phyloP scores from a whole-genome alignment of 768 basidiomycete genomes.

The Xerocomellus chrysenteron region DNA sequence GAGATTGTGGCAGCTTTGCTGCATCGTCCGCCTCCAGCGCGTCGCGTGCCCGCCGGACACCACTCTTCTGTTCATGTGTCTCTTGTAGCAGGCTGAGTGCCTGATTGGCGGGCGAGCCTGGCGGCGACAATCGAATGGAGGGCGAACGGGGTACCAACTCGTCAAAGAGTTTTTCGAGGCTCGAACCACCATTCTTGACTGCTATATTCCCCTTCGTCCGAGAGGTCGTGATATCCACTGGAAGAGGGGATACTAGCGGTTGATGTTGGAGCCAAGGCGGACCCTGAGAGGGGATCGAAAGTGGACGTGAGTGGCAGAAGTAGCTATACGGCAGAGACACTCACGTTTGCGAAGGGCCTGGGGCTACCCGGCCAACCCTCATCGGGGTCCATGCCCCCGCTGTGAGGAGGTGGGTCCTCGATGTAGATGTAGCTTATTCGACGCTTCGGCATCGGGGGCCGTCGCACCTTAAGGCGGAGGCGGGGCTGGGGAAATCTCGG shows the following conservation, averaged over 20 bases:
- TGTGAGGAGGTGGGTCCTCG: conserved; percentile 5
- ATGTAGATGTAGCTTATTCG: conserved; percentile 10
- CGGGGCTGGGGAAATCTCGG: conserved; percentile 10
- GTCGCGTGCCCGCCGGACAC: neutral
- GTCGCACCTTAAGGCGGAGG: conserved; percentile 26
- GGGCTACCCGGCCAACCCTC: conserved; percentile 16
- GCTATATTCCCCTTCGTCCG: neutral
- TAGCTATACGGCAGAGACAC: neutral
- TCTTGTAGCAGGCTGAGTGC: neutral
- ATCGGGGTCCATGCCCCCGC: neutral
- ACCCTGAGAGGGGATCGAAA: neutral
- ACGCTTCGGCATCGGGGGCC: conserved; percentile 30
- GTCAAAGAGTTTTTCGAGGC: conserved; percentile 15
- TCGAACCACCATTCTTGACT: neutral
- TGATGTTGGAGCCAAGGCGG: conserved; percentile 15
- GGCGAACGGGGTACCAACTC: conserved; percentile 13
- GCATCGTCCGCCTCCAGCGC: neutral
- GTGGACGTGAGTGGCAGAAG: neutral
- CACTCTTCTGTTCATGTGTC: neutral
- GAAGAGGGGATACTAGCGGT: conserved; percentile 9
- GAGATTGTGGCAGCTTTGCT: neutral
- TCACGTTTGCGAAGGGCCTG: conserved; percentile 13
- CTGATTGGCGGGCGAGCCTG: conserved; percentile 11
- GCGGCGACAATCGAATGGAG: conserved; percentile 21
- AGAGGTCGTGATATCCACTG: neutral